phyloP scores from a whole-genome alignment of 192 early-diverging fungal species.

The Rhizophagus sp. region DNA sequence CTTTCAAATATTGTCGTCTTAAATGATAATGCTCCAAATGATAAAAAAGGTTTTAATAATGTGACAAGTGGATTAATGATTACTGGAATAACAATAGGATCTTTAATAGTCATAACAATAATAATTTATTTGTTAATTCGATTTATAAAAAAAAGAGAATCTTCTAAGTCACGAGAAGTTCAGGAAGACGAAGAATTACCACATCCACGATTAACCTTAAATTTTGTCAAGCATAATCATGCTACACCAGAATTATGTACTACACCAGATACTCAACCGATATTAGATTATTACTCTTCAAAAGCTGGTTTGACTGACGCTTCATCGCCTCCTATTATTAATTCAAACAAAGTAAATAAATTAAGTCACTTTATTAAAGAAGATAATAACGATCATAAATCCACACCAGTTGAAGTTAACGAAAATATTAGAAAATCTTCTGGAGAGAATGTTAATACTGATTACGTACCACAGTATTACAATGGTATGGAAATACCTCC shows the following conservation, averaged over 20 bases:
- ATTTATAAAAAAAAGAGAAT: neutral
- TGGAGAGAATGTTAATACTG: neutral
- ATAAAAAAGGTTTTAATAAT: neutral
- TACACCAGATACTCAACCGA: neutral
- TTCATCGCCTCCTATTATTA: neutral
- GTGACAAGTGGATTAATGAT: neutral
- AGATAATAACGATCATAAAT: neutral
- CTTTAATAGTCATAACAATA: neutral
- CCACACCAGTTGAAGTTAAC: neutral
- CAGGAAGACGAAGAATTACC: neutral
- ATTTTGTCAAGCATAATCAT: neutral
- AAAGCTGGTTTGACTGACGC: neutral
- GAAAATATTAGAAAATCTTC: neutral
- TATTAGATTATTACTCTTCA: conserved; percentile 1
- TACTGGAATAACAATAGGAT: neutral
- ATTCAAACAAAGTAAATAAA: neutral
- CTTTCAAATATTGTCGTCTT: neutral
- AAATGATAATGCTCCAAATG: neutral
- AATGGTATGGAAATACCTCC: neutral
- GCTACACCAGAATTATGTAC: neutral
- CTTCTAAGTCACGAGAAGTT: neutral
- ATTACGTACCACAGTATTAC: neutral
- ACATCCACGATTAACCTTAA: neutral
- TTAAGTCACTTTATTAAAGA: too few relatives aligned
- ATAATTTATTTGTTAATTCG: neutral